Evolutionary conservation across 1,284 basidiomycete genomes (phyloP), one percentile per base, ranked within the genome.

Genomic region (Microstroma glucosiphilum): DNA sequence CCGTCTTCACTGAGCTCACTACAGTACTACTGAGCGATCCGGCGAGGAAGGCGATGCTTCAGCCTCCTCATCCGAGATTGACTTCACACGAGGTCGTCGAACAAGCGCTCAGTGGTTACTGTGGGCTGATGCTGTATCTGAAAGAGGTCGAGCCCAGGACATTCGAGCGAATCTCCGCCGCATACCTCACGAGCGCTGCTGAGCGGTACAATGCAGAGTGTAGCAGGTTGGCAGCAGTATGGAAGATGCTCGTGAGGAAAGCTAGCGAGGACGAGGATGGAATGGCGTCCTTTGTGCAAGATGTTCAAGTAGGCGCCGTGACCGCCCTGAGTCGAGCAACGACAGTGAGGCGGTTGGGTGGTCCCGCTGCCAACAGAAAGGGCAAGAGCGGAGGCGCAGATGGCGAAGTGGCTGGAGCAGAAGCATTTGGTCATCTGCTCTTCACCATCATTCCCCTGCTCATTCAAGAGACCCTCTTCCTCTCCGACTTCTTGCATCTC

Each of bases 401-500:
- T 13, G 60, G 37, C 17, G 57, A 61, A 25, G 37, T 61, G 17
- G 19, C 40, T 30, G 57, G 61, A 19, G 21, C 21, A 49, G 64
- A 93, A 88, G 89, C 88, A 0, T 88, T 96, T 66, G 83, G 84
- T 40, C 82, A 86, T 57, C 85, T 90, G 12, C 81, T 97, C 2
- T 86, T 88, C 56, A 87, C 90, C 78, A 84, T 96, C 6, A 84
- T 88, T 6, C 86, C 87, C 1, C 84, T 89, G 59, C 83, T 97
- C 15, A 86, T 88, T 62, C 85, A 85, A 11, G 94, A 98, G 80
- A 87, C 90, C 75, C 87, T 87, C 17, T 97, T 97, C 80, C 87
- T 97, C 66, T 85, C 88, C 9, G 90, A 93, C 70, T 92, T 97
- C 78, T 82, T 98, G 53, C 92, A 94, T 76, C 89, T 96, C 76